These are phyloP conservation scores for Zopfia rhizophila DNA, from an alignment of 2,329 filamentous ascomycete genomes.

Conservation along the genomic window DNA sequence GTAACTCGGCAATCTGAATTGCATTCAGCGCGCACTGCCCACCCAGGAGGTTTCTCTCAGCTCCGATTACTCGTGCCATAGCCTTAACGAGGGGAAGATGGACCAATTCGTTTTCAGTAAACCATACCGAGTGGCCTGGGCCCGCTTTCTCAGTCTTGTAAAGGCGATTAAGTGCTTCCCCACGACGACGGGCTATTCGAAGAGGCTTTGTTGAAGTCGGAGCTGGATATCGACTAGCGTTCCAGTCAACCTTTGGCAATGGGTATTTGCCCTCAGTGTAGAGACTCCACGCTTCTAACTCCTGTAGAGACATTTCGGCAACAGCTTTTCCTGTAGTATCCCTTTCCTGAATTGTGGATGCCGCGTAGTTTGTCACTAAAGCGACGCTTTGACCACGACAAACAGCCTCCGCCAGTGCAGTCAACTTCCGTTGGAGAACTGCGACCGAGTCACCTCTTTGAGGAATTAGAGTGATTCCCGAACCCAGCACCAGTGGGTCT, in stretches of 20 bases:
- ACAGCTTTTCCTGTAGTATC: too few relatives aligned
- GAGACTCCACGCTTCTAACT: slow-evolving; percentile 1
- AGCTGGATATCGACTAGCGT: slow-evolving; percentile 3
- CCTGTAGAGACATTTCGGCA: too few relatives aligned
- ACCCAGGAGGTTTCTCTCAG: slow-evolving; percentile 8
- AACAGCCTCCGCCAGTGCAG: slow-evolving; percentile 10
- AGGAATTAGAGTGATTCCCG: too few relatives aligned
- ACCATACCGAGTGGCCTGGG: slow-evolving; percentile 12
- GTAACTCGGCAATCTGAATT: too few relatives aligned
- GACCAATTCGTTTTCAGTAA: slow-evolving; percentile 7
- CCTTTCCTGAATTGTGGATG: too few relatives aligned
- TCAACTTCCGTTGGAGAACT: slow-evolving; percentile 11
- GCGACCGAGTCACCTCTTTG: slow-evolving; percentile 8
- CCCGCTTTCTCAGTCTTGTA: slow-evolving; percentile 13
- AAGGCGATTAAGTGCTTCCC: slow-evolving; percentile 17
- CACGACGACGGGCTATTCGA: slow-evolving; percentile 11
- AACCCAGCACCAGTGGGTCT: too few relatives aligned
- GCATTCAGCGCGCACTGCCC: slow-evolving; percentile 4
- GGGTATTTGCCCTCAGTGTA: slow-evolving; percentile 13
- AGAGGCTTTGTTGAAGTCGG: slow-evolving; percentile 9
- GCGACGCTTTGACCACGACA: slow-evolving; percentile 12
- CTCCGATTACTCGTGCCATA: slow-evolving; percentile 15
- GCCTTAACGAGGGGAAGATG: slow-evolving; percentile 11
- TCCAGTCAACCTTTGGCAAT: slow-evolving; percentile 13
- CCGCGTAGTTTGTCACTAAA: slow-evolving; percentile 8